Evolutionary conservation across 2,329 filamentous ascomycete species (phyloP).

Genomic region (Thielaviopsis punctulata): DNA sequence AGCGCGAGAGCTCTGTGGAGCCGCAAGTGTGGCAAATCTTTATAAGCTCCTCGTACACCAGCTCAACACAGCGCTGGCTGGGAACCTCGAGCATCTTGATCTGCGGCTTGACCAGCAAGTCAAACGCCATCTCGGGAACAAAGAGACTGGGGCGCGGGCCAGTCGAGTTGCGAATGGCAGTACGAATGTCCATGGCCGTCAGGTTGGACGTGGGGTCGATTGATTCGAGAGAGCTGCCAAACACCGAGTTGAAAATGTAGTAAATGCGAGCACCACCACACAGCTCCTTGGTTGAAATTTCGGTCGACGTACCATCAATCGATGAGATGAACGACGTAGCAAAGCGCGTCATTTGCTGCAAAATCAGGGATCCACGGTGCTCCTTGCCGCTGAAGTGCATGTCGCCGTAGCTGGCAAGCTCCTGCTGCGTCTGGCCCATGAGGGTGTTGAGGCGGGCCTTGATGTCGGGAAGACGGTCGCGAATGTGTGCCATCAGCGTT

Average conservation of each 20-base stretch:
- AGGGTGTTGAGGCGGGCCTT: conserved; percentile 93
- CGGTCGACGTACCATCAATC: conserved; percentile 94
- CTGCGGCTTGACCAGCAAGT: conserved; percentile 92
- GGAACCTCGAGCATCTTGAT: conserved; percentile 93
- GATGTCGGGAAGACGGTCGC: conserved; percentile 89
- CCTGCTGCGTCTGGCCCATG: conserved; percentile 99
- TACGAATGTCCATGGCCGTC: conserved; percentile 85
- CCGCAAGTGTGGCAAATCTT: conserved; percentile 99
- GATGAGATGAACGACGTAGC: conserved; percentile 96
- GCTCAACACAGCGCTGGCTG: conserved; percentile 88
- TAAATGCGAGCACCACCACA: conserved; percentile 91
- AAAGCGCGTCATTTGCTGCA: conserved; percentile 96
- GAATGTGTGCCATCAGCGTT: conserved; percentile 90
- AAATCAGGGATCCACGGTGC: conserved; percentile 81
- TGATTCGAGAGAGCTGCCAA: conserved; percentile 86
- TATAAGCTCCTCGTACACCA: conserved; percentile 97
- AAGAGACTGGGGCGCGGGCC: conserved; percentile 90
- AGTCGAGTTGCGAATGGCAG: conserved; percentile 94
- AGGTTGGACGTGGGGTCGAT: conserved; percentile 95
- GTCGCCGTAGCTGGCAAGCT: conserved; percentile 92
- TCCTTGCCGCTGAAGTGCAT: conserved; percentile 96
- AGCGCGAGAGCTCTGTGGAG: conserved; percentile 80
- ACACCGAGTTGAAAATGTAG: conserved; percentile 98
- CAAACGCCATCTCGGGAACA: conserved; percentile 93
- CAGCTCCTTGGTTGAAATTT: conserved; percentile 96